Base-by-base conservation (phyloP, 495 filamentous ascomycete genomes). In the Aspergillus sparsus region DNA sequence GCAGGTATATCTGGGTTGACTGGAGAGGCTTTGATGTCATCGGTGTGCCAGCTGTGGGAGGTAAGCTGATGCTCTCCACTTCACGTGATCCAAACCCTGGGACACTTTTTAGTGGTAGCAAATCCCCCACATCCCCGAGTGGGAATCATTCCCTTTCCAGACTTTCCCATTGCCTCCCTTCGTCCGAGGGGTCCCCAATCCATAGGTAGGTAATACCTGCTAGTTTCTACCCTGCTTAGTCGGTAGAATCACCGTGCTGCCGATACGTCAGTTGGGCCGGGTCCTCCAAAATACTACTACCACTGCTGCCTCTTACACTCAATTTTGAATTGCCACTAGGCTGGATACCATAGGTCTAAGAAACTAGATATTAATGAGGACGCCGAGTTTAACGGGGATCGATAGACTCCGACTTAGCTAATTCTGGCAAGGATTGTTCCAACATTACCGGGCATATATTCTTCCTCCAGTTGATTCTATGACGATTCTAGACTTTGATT, bases 151-250 rank as follows among this genome's bases (percentile, higher is more conserved):
- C 21, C 21, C 21, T 27, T 27, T 27, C 44, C n/a, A 18, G n/a
- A 41, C 37, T 41, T 41, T 41, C 6, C 60, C 15, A 16, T 53
- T 55, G 60, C 52, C 64, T 76, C 75, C 75, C 63, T 76, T 77
- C 72, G 74, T 47, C 75, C 75, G 75, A 75, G 64, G 71, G 63
- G 70, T 72, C 71, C 72, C 70, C 62, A 54, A 33, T 35, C 36
- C 49, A 45, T 51, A 10, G 45, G 12, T 3, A 11, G 2, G 7
- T 21, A 13, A 46, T 13, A 16, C 1, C 2, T 41, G 37, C 37
- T 47, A 47, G 16, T 9, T 21, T 7, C 44, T 16, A 21, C n/a
- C 11, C 10, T 47, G 6, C n/a, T 47, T 27, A 3, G 21, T 27
- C 21, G 21, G 21, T 3, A 27, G 21, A 27, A 27, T 27, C 21